These are phyloP conservation scores for Phytophthora vignae DNA, from an alignment of 352 stramenopile genomes.

Conservation along the genomic window DNA sequence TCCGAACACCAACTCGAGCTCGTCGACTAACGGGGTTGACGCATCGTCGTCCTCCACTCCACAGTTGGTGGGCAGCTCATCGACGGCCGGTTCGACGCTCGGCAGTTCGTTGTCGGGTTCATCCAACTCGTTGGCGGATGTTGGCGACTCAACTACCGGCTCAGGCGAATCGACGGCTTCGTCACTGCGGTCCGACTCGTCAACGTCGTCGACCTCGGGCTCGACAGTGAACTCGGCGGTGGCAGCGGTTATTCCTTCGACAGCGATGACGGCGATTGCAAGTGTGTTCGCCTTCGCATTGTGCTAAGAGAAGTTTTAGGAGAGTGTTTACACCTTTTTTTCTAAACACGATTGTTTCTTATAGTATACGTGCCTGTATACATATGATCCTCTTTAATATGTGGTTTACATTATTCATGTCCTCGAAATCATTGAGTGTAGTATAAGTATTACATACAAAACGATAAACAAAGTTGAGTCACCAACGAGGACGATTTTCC, in stretches of 20 bases:
- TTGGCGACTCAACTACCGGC: constrained; percentile 19
- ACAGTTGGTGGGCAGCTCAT: constrained; percentile 4
- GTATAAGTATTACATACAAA: no score
- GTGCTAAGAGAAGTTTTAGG: constrained; percentile 8
- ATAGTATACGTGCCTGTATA: neutral
- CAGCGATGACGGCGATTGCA: constrained; percentile 12
- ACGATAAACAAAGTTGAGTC: no score
- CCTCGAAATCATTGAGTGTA: no score
- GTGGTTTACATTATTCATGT: no score
- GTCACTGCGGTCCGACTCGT: constrained; percentile 20
- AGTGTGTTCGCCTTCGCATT: constrained; percentile 9
- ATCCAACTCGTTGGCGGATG: constrained; percentile 19
- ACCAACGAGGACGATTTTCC: no score
- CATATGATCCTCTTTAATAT: no score
- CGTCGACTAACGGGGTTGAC: constrained; percentile 7
- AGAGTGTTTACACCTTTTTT: neutral
- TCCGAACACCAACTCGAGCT: constrained; percentile 18
- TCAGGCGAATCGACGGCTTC: constrained; percentile 12
- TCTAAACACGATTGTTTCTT: neutral
- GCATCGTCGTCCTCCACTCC: constrained; percentile 8
- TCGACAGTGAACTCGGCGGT: constrained; percentile 20
- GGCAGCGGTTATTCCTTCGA: neutral
- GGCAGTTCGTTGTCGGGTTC: constrained; percentile 9
- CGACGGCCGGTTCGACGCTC: constrained; percentile 8
- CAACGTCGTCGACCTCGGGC: constrained; percentile 15